Evolutionary conservation across 805 yeast species (phyloP).

Genomic region (Candida silvatica): DNA sequence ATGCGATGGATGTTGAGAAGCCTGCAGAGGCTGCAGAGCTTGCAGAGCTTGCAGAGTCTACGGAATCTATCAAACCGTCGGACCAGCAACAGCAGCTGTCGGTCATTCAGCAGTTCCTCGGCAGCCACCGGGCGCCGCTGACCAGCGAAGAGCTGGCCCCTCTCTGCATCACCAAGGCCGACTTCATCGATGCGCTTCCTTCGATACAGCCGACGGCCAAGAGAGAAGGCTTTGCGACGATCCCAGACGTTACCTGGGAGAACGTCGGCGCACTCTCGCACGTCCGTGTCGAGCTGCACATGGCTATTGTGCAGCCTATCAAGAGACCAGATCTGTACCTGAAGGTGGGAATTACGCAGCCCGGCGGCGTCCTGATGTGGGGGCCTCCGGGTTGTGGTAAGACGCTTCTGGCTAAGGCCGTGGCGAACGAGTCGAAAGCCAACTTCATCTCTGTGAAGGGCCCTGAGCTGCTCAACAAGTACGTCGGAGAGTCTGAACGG

Average conservation of each 20-base stretch:
- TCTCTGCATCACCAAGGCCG: constrained; percentile 66
- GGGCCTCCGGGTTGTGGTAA: constrained; percentile 99
- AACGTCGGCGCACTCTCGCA: constrained; percentile 83
- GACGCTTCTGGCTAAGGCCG: constrained; percentile 92
- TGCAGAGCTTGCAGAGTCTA: no score
- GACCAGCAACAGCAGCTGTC: constrained; percentile 25
- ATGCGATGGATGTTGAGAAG: constrained; percentile 1
- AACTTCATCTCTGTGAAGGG: constrained; percentile 95
- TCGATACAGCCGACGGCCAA: constrained; percentile 95
- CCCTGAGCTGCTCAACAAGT: constrained; percentile 91
- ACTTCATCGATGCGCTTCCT: constrained; percentile 80
- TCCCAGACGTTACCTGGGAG: constrained; percentile 95
- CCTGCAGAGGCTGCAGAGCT: no score
- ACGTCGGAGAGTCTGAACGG: constrained; percentile 91
- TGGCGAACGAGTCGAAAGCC: constrained; percentile 94
- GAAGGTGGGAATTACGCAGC: constrained; percentile 90
- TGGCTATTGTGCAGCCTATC: constrained; percentile 97
- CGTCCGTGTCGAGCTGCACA: constrained; percentile 82
- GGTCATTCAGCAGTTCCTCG: constrained; percentile 64
- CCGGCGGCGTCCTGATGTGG: constrained; percentile 96
- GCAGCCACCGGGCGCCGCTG: constrained; percentile 71
- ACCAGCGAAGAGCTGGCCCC: constrained; percentile 69
- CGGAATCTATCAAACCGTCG: no score
- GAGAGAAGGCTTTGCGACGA: constrained; percentile 97
- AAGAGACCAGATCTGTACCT: constrained; percentile 83